Conservation (phyloP, 352 stramenopile genomes). For the Phytopythium litorale region DNA sequence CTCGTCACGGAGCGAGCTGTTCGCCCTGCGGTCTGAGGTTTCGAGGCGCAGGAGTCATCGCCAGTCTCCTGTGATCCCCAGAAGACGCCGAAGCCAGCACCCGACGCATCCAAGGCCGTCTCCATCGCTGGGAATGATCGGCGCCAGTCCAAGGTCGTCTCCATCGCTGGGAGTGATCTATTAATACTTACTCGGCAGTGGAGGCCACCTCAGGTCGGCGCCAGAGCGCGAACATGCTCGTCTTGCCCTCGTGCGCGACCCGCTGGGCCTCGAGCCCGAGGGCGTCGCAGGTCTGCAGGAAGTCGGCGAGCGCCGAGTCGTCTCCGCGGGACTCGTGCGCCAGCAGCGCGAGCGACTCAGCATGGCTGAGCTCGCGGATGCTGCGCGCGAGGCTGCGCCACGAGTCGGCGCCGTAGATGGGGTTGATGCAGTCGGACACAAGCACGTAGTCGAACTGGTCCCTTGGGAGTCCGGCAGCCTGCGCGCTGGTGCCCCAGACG, state of each 20-base stretch:
- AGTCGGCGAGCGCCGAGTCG: conserved; percentile 71
- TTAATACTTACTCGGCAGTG: not conserved
- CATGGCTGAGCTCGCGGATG: conserved; percentile 52
- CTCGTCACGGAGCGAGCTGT: conserved; percentile 5
- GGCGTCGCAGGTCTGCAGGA: conserved; percentile 41
- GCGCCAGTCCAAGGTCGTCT: not conserved
- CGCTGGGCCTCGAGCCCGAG: conserved; percentile 31
- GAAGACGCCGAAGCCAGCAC: conserved; percentile 5
- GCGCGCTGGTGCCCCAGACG: conserved; percentile 38
- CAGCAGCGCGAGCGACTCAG: conserved; percentile 58
- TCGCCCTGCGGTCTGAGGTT: not conserved
- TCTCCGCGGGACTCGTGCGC: conserved; percentile 68
- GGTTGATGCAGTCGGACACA: conserved; percentile 84
- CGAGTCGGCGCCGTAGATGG: conserved; percentile 78
- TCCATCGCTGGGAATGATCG: not conserved
- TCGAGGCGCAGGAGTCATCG: not conserved
- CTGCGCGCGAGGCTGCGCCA: conserved; percentile 73
- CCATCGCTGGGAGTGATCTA: not conserved
- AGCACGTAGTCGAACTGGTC: conserved; percentile 57
- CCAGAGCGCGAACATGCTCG: conserved; percentile 56
- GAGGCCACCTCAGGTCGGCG: conserved; percentile 10
- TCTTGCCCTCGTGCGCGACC: conserved; percentile 34
- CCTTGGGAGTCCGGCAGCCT: conserved; percentile 16
- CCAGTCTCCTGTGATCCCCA: not conserved
- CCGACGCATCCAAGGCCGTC: not conserved